Conservation (phyloP, 2,329 filamentous ascomycete species). For the Alternaria rosae region DNA sequence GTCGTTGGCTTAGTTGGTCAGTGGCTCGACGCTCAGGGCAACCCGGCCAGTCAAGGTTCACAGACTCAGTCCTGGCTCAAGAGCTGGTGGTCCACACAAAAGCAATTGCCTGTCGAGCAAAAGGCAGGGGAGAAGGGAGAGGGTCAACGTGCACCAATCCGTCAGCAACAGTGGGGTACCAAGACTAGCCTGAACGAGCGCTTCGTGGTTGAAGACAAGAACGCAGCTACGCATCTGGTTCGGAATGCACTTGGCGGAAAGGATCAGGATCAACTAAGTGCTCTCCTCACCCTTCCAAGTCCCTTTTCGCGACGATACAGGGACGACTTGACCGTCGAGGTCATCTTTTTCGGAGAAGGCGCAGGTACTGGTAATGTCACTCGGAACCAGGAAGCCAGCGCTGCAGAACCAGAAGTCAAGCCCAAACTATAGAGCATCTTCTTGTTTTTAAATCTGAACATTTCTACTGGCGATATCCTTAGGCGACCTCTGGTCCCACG, state of each 20-base stretch:
- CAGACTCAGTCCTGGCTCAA: conserved; percentile 70
- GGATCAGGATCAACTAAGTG: conserved; percentile 92
- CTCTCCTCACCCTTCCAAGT: conserved; percentile 86
- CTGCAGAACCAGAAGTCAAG: conserved; percentile 58
- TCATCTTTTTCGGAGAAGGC: conserved; percentile 95
- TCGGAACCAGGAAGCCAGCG: conserved; percentile 87
- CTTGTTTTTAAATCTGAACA: neutral
- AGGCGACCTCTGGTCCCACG: conserved; percentile 2
- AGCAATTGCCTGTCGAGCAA: conserved; percentile 78
- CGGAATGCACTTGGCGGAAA: conserved; percentile 93
- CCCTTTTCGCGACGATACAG: conserved; percentile 93
- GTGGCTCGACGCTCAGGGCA: conserved; percentile 85
- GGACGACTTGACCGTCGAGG: conserved; percentile 95
- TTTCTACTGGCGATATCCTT: neutral
- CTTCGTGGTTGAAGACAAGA: conserved; percentile 95
- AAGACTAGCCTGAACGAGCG: conserved; percentile 74
- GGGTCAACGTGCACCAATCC: conserved; percentile 86
- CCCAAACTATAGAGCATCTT: conserved; percentile 54
- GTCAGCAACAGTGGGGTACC: conserved; percentile 90
- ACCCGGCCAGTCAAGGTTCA: conserved; percentile 45
- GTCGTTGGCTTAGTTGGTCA: conserved; percentile 95
- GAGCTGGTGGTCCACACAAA: conserved; percentile 68
- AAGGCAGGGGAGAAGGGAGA: conserved; percentile 59
- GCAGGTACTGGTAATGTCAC: conserved; percentile 78
- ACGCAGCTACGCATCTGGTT: conserved; percentile 93